phyloP scores from a whole-genome alignment of 2,329 filamentous ascomycete genomes.

The Ophiostoma ulmi region DNA sequence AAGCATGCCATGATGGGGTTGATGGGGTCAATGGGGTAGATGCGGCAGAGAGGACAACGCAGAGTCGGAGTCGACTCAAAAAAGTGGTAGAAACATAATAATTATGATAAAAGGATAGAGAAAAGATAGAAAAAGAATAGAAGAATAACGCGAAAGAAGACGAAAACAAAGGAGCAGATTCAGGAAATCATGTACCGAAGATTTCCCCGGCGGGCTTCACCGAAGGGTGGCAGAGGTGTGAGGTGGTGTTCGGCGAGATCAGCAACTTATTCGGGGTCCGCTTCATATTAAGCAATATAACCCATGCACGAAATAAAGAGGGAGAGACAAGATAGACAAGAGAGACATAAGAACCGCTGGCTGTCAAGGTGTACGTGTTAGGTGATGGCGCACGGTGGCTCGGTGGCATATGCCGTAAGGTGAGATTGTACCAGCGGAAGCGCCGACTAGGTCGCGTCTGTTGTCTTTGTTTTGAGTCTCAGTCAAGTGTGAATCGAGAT shows the following conservation, averaged over 20 bases:
- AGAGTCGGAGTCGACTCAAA: neutral
- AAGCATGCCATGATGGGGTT: neutral
- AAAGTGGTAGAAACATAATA: neutral
- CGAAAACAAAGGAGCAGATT: constrained; percentile 4
- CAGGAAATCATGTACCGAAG: constrained; percentile 2
- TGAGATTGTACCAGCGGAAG: constrained; percentile 13
- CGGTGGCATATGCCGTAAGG: constrained; percentile 4
- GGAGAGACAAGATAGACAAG: neutral
- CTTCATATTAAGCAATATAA: neutral
- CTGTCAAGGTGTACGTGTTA: constrained; percentile 3
- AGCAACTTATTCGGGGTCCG: neutral
- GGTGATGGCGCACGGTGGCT: neutral
- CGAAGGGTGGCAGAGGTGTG: constrained; percentile 13
- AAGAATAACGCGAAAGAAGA: neutral
- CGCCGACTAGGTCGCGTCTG: constrained; percentile 5
- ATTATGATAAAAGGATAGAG: neutral
- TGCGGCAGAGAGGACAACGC: constrained; percentile 1
- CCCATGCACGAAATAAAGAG: neutral
- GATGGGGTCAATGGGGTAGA: neutral
- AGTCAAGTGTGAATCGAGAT: neutral
- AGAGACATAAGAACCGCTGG: neutral
- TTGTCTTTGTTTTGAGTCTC: neutral
- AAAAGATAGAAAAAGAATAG: neutral
- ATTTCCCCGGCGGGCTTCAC: constrained; percentile 19
- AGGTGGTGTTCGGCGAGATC: constrained; percentile 11